Evolutionary conservation across 169 alveolate genomes (phyloP), one percentile per base, ranked within the genome.

Genomic region (Plasmodium ovale): DNA sequence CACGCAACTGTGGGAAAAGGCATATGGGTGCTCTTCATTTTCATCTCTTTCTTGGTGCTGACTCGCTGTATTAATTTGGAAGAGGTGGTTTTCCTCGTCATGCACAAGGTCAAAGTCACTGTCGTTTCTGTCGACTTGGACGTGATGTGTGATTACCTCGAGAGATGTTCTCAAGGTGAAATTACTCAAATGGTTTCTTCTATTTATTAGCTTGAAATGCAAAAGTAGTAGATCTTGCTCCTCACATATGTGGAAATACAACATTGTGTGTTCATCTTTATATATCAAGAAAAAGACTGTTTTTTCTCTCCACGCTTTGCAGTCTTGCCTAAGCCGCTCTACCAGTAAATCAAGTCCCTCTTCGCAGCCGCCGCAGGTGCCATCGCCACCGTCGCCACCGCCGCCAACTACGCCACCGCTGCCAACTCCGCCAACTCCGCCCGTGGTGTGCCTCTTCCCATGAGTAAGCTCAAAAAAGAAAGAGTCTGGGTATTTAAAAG

Each of bases 401-500:
- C 39, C 33, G 27, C 64, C 7, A 16, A 29, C 23, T 23, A 0
- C 14, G 33, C n/a, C 23, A 33, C 33, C 14, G 6, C 77, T 44
- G 2, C 7, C 21, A 1, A n/a, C n/a, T n/a, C n/a, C n/a, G n/a
- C n/a, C n/a, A n/a, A n/a, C n/a, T n/a, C n/a, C n/a, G n/a, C n/a
- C n/a, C n/a, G n/a, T n/a, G 23, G 25, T 7, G 10, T 0, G 29
- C 27, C 12, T 19, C 16, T 16, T 68, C 19, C 5, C n/a, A 0
- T 27, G 19, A 60, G 16, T 60, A 16, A 19, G 19, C 10, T 33
- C 14, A 3, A 62, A 62, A 53, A 82, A 82, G 42, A 82, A 82
- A 6, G 90, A 53, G 47, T 82, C 90, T n/a, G 47, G 31, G 37
- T 82, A 82, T 29, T 82, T 82, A 27, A 82, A 82, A 42, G 90